Conservation (phyloP, 352 stramenopile genomes). For the Thalassiosira exigua region DNA sequence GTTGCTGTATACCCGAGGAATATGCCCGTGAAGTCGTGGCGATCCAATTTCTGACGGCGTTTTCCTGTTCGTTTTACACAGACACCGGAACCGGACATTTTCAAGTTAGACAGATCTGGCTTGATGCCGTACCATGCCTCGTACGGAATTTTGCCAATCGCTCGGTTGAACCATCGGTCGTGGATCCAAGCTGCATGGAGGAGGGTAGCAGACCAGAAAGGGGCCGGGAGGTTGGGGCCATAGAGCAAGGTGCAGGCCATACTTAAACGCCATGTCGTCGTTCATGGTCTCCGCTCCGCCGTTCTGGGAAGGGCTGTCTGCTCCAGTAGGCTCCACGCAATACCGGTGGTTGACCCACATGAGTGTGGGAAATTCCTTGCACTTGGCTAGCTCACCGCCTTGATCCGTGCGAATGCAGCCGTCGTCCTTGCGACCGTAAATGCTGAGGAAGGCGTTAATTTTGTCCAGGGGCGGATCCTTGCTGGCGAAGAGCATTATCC, state of each 20-base stretch:
- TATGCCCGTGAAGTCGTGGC: conserved; percentile 47
- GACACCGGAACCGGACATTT: conserved; percentile 40
- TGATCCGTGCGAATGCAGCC: conserved; percentile 37
- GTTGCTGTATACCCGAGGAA: conserved; percentile 59
- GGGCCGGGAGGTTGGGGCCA: conserved; percentile 11
- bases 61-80: conserved; percentile 32
- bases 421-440: conserved; percentile 11
- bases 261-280: conserved; percentile 19
- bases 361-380: not conserved
- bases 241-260: conserved; percentile 29
- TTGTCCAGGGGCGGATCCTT: conserved; percentile 35
- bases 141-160: conserved; percentile 31
- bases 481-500: conserved; percentile 25
- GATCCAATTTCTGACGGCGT: conserved; percentile 24
- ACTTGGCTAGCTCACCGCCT: conserved; percentile 32
- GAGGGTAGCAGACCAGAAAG: conserved; percentile 23
- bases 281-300: conserved; percentile 27
- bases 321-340: conserved; percentile 35
- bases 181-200: conserved; percentile 27
- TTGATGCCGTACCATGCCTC: conserved; percentile 23
- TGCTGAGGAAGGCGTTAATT: conserved; percentile 3
- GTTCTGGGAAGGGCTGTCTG: too few species aligned
- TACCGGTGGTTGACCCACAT: conserved; percentile 28
- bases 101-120: conserved; percentile 29
- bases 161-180: conserved; percentile 15